Percentiles rank a stretch among this genome's conserved stretches.
phyloP scores from a whole-genome alignment of 2,329 filamentous ascomycete species.

The Colletotrichum endophyticum region DNA sequence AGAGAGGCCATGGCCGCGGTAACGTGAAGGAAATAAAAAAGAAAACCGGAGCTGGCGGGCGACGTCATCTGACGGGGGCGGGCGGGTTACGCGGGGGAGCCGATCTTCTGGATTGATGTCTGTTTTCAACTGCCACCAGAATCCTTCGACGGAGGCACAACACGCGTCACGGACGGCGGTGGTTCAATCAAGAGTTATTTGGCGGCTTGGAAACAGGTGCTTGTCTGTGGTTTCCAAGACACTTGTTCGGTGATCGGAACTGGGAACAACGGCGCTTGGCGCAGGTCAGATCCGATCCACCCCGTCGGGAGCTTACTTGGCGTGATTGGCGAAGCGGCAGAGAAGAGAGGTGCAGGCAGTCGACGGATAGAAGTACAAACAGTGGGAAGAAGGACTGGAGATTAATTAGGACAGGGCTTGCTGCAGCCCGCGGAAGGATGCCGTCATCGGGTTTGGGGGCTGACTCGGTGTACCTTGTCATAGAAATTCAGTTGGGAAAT shows the following conservation, averaged over 20 bases:
- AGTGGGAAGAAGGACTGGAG: not conserved
- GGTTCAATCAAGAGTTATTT: constrained; percentile 11
- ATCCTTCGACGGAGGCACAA: not conserved
- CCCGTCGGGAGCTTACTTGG: constrained; percentile 10
- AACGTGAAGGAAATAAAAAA: not conserved
- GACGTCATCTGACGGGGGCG: constrained; percentile 7
- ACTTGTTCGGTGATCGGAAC: not conserved
- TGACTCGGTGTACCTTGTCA: not conserved
- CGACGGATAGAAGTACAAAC: not conserved
- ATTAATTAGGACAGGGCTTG: not conserved
- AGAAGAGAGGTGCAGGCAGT: not conserved
- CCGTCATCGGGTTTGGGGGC: not conserved
- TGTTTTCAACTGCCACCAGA: not conserved
- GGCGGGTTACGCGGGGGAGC: not conserved
- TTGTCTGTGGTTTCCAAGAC: not conserved
- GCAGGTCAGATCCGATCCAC: constrained; percentile 11
- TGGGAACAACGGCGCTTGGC: constrained; percentile 4
- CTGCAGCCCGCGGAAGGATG: not conserved
- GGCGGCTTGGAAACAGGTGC: not conserved
- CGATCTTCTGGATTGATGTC: not conserved
- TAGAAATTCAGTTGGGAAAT: not conserved
- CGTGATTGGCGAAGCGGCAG: not conserved
- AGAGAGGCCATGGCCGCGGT: not conserved
- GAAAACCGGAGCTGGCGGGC: not conserved
- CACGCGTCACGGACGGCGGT: not conserved